Evolutionary conservation across 2,329 filamentous ascomycete genomes (phyloP).

Genomic region (Ophiostoma tasmaniense): DNA sequence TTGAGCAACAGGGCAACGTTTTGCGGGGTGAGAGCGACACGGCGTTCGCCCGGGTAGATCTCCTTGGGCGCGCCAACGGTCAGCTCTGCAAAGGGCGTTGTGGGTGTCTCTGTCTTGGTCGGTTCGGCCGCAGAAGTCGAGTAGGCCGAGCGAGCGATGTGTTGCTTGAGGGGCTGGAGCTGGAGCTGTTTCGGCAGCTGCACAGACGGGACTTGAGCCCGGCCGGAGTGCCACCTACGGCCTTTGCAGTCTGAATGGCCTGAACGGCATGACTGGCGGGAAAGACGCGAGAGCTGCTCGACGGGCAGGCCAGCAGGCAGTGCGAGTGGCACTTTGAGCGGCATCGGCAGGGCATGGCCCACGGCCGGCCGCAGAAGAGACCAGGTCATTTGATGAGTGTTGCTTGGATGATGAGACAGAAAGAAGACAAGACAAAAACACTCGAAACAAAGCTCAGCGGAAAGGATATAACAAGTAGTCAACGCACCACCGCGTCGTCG

Average conservation of each 20-base stretch:
- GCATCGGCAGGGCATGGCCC: constrained; percentile 16
- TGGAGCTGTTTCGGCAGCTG: no score
- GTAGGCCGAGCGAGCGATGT: not conserved
- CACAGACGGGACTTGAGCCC: not conserved
- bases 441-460: not conserved
- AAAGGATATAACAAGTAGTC: not conserved
- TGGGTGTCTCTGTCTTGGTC: constrained; percentile 27
- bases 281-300: constrained; percentile 18
- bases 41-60: constrained; percentile 67
- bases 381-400: constrained; percentile 18
- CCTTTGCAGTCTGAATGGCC: no score
- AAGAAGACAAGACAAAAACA: not conserved
- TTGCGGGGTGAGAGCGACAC: constrained; percentile 75
- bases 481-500: not conserved
- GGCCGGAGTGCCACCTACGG: not conserved
- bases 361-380: constrained; percentile 21
- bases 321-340: constrained; percentile 10
- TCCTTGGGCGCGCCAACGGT: constrained; percentile 74
- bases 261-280: constrained; percentile 1
- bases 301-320: constrained; percentile 9
- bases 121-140: constrained; percentile 19
- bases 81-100: constrained; percentile 60
- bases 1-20: constrained; percentile 77
- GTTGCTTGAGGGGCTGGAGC: constrained; percentile 18
- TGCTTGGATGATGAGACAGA: not conserved